These are phyloP conservation scores for Yamadazyma philogaea DNA, from an alignment of 805 yeast genomes.

Conservation along the genomic window DNA sequence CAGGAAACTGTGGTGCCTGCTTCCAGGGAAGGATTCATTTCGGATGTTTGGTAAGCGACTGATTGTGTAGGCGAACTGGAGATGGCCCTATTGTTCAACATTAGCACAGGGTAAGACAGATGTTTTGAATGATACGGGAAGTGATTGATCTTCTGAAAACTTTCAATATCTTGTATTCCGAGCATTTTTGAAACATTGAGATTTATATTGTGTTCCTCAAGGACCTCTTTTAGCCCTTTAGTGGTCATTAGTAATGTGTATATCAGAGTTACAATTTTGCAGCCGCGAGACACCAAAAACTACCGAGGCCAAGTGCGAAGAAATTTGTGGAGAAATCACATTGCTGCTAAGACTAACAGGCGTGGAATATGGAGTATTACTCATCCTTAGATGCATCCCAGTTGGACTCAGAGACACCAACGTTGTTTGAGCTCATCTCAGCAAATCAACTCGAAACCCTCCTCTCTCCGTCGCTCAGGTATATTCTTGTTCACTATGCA, in stretches of 20 bases:
- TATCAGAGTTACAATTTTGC: not conserved
- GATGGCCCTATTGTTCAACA: not conserved
- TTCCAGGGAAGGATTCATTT: not conserved
- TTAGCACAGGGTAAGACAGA: not conserved
- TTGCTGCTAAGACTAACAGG: not conserved
- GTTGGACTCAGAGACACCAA: conserved; percentile 73
- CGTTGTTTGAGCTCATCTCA: conserved; percentile 83
- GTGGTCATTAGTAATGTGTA: not conserved
- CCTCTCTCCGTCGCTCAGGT: conserved; percentile 79
- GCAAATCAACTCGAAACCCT: conserved; percentile 73
- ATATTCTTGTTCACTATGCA: conserved; percentile 76
- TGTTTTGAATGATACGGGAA: not conserved
- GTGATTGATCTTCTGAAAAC: not conserved
- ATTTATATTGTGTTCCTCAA: not conserved
- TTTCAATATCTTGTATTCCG: not conserved
- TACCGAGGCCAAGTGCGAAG: not conserved
- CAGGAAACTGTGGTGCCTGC: not conserved
- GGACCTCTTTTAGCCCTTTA: not conserved
- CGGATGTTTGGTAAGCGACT: not conserved
- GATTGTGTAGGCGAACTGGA: not conserved
- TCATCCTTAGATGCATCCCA: conserved; percentile 75
- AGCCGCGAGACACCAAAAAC: not conserved
- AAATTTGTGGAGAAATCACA: conserved; percentile 8
- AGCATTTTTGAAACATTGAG: not conserved
- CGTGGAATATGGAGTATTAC: conserved; percentile 70